Evolutionary conservation across 179 eudicot genomes (phyloP).

Genomic region (Spergularia azorica): DNA sequence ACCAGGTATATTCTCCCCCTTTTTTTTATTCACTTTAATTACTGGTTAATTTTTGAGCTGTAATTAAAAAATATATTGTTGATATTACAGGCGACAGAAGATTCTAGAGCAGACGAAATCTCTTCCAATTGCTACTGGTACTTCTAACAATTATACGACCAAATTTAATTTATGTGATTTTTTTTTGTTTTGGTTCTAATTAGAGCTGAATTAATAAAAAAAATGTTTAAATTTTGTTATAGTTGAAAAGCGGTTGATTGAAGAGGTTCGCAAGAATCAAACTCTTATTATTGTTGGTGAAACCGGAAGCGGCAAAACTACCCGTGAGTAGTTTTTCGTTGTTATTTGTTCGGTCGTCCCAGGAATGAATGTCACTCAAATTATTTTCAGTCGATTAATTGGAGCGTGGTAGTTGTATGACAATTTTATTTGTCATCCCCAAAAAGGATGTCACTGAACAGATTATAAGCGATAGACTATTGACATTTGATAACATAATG

Average conservation of each 20-base stretch:
- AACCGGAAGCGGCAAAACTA: constrained; percentile 99
- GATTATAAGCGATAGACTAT: neutral
- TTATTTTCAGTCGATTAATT: too few species aligned
- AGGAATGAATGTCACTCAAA: neutral
- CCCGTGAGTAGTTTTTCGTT: constrained; percentile 59
- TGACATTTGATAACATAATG: too few species aligned
- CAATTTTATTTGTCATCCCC: neutral
- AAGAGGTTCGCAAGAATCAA: constrained; percentile 62
- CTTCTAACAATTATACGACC: neutral
- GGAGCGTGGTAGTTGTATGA: too few species aligned
- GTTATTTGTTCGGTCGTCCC: neutral
- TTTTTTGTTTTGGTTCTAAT: neutral
- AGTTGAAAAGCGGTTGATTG: constrained; percentile 79
- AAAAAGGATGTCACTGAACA: neutral
- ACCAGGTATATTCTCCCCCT: constrained; percentile 16
- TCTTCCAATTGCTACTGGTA: constrained; percentile 85
- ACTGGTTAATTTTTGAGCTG: neutral
- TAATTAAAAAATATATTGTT: neutral
- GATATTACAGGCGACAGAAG: constrained; percentile 48
- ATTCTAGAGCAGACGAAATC: constrained; percentile 60
- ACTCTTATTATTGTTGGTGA: constrained; percentile 91
- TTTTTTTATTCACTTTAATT: neutral
- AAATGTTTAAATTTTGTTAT: neutral
- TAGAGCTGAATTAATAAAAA: neutral
- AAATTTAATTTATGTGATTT: neutral